Conservation (phyloP, 257 asterid species). For the Penstemon barbatus region DNA sequence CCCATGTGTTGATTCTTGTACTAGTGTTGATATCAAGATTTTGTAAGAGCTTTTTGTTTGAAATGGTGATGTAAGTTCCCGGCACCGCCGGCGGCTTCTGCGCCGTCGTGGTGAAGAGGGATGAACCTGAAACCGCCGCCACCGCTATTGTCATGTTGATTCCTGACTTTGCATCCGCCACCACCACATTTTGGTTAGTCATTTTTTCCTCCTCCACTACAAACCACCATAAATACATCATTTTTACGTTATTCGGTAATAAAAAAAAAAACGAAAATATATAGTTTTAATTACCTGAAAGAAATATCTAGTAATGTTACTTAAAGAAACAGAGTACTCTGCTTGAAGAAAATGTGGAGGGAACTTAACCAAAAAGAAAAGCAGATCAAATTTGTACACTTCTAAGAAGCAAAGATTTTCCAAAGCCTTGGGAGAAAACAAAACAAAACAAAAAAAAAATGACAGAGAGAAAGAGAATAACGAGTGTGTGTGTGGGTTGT, state of each 20-base stretch:
- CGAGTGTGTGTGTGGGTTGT: constrained; percentile 23
- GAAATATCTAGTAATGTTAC: background rate
- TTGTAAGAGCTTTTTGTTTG: constrained; percentile 61
- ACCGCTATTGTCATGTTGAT: constrained; percentile 46
- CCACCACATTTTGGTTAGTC: constrained; percentile 76
- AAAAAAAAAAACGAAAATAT: too few species aligned
- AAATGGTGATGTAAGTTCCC: constrained; percentile 59
- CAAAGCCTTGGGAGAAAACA: constrained; percentile 11
- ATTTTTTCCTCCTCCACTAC: constrained; percentile 22
- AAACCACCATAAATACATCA: background rate
- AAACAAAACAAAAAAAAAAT: constrained; percentile 17
- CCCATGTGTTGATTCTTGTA: constrained; percentile 63
- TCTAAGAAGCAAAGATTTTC: constrained; percentile 23
- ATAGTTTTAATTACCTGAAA: background rate
- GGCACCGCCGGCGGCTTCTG: constrained; percentile 80
- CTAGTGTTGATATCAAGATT: constrained; percentile 55
- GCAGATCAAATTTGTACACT: background rate
- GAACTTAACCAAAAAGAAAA: background rate
- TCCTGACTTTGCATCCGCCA: constrained; percentile 48
- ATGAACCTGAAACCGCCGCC: constrained; percentile 49
- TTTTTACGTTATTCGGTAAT: background rate
- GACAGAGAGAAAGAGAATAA: constrained; percentile 2
- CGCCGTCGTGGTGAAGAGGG: constrained; percentile 46
- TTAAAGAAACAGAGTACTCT: background rate
- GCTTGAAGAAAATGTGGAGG: background rate